These are phyloP conservation scores for Bombardia bombarda DNA, from an alignment of 495 filamentous ascomycete genomes.

Conservation along the genomic window DNA sequence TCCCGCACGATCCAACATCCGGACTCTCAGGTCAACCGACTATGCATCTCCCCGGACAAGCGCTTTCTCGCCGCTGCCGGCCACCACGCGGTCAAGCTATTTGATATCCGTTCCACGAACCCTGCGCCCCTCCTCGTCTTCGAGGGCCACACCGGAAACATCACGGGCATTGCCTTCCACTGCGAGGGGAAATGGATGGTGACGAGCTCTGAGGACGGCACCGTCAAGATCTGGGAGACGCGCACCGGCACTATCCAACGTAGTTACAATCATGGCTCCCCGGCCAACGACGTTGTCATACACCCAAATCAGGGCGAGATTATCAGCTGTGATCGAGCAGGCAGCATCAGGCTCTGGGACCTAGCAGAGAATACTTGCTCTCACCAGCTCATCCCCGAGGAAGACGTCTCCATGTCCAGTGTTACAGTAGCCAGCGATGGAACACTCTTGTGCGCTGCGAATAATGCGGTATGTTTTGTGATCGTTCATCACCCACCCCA, in stretches of 20 bases:
- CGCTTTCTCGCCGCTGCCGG: conserved; percentile 91
- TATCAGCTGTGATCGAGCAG: conserved; percentile 87
- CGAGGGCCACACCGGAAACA: conserved; percentile 89
- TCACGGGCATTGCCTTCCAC: conserved; percentile 95
- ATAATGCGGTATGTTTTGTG: conserved; percentile 59
- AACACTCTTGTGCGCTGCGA: conserved; percentile 88
- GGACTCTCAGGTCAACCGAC: conserved; percentile 95
- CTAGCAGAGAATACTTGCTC: conserved; percentile 94
- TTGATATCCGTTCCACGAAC: conserved; percentile 94
- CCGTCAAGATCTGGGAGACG: conserved; percentile 98
- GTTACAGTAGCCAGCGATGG: conserved; percentile 96
- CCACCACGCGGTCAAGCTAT: conserved; percentile 90
- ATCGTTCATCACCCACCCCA: background rate
- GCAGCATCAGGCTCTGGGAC: conserved; percentile 94
- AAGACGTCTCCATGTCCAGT: conserved; percentile 84
- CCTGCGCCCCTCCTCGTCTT: conserved; percentile 87
- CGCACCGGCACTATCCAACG: conserved; percentile 79
- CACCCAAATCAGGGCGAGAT: conserved; percentile 98
- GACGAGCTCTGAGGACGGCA: conserved; percentile 94
- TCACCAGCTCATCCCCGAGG: conserved; percentile 92
- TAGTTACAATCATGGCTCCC: conserved; percentile 78
- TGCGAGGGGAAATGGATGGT: conserved; percentile 99
- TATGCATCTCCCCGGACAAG: conserved; percentile 98
- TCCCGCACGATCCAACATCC: conserved; percentile 96
- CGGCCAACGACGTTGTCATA: conserved; percentile 95